Evolutionary conservation across 176 grass and related monocot species (phyloP), one percentile per base, ranked within the genome.

Genomic region (Elaeis guineensis): DNA sequence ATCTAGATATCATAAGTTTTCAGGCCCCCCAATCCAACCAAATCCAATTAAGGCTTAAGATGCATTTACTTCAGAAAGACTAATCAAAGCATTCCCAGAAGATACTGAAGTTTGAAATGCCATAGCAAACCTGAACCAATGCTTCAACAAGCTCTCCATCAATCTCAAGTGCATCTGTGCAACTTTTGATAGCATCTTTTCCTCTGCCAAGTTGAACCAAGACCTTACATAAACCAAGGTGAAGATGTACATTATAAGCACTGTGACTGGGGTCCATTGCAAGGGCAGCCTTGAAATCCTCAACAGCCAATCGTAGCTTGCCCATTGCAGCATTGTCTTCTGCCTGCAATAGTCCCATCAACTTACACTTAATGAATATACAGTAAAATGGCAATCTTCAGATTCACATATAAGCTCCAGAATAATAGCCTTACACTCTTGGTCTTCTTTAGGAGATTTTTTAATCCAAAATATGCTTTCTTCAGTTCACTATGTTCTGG

Each of bases 171-270:
- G 87, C 87, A 68, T 91, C 84, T 16, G 84, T 78, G 69, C 93
- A 97, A 59, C 72, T 85, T 24, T 14, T 76, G 50, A 97, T 69
- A 69, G 93, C 93, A 64, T 97, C 93, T 53, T 91, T 97, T 59
- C 87, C 87, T 97, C 93, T 91, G 2, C 87, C 93, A 69, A 97
- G 87, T 89, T 88, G 89, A 82, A 89, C 83, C 70, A 97, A 76
- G 78, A 78, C 72, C 75, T 97, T 97, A 75, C 93, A 97, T 32
- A 97, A 72, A 35, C 81, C 87, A 64, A 97, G 81, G 73, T 85
- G 68, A 85, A 97, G 79, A 68, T 97, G 64, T 21, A 91, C 63
- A 52, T 91, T 97, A 71, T 91, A 84, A 25, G 82, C 55, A 35
- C 52, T 83, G 59, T 97, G 87, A 71, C 85, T 70, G 32, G 93